A percentile compares a stretch with the other conserved stretches of the same genome.
Evolutionary conservation across 78 protist genomes (phyloP).

Genomic region (Blattamonas nauphoetae): DNA sequence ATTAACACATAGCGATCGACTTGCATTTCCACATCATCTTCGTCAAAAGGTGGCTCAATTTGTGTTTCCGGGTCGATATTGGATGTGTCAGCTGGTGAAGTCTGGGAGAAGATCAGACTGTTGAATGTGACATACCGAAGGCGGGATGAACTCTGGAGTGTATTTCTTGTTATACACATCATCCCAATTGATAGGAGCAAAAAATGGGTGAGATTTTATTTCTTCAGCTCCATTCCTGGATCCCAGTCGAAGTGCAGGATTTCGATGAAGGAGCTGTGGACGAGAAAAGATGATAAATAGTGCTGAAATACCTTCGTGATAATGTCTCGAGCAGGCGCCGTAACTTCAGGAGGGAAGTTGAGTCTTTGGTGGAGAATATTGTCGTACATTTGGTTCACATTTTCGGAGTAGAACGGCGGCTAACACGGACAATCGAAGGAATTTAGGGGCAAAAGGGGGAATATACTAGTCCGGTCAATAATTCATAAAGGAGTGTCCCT

Average conservation of each 20-base stretch:
- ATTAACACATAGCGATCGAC: no score
- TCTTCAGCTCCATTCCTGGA: not conserved
- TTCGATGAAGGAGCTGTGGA: not conserved
- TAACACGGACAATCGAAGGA: not conserved
- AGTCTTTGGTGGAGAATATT: not conserved
- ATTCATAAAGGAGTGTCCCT: conserved; percentile 24
- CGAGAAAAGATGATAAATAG: not conserved
- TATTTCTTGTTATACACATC: conserved; percentile 11
- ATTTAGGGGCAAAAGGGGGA: not conserved
- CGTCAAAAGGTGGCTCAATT: no score
- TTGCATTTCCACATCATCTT: no score
- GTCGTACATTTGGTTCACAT: not conserved
- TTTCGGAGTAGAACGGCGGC: not conserved
- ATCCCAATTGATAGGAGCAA: conserved; percentile 61
- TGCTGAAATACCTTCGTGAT: not conserved
- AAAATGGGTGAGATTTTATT: conserved; percentile 66
- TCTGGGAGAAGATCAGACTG: no score
- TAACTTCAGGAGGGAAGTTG: not conserved
- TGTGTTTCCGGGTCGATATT: no score
- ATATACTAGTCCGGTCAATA: conserved; percentile 6
- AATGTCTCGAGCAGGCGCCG: not conserved
- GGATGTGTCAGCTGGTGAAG: no score
- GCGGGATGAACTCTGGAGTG: conserved; percentile 3
- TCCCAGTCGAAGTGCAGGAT: conserved; percentile 19
- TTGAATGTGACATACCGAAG: no score